Conservation (phyloP, 2,329 filamentous ascomycete genomes). For the Coniochaeta pulveracea region DNA sequence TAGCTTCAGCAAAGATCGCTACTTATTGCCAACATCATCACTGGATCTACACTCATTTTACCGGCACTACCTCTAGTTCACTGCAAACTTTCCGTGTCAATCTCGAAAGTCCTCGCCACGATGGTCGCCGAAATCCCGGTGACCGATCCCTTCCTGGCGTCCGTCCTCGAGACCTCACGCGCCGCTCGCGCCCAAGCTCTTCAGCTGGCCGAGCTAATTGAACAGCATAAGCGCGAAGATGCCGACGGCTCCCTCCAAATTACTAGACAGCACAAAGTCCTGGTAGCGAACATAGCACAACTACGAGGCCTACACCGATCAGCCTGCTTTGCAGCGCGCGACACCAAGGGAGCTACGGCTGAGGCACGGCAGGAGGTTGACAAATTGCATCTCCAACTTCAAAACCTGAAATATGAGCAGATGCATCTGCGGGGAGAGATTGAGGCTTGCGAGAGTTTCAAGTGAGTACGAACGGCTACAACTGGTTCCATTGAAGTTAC, state of each 20-base stretch:
- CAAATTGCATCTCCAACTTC: conserved; percentile 78
- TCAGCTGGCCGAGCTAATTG: conserved; percentile 44
- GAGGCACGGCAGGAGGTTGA: conserved; percentile 88
- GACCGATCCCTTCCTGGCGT: conserved; percentile 51
- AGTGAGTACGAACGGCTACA: conserved; percentile 44
- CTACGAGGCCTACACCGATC: conserved; percentile 75
- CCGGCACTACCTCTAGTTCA: too few species aligned
- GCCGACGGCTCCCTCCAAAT: conserved; percentile 43
- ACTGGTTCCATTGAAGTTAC: neutral
- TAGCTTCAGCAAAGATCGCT: too few species aligned
- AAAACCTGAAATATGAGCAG: conserved; percentile 96
- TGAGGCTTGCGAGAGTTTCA: conserved; percentile 76
- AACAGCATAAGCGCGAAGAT: conserved; percentile 28
- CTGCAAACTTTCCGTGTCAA: too few species aligned
- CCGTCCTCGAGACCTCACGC: conserved; percentile 61
- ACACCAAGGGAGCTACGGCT: conserved; percentile 77
- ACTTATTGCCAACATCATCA: too few species aligned
- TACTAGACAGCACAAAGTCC: conserved; percentile 66
- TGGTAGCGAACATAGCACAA: conserved; percentile 69
- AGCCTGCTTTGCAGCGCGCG: conserved; percentile 68
- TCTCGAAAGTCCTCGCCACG: conserved; percentile 5
- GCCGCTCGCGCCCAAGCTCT: conserved; percentile 64
- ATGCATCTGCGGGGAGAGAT: conserved; percentile 86
- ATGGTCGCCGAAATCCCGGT: conserved; percentile 50
- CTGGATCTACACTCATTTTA: too few species aligned